Base-by-base conservation (phyloP, 202 grass and related monocot species). In the Digitaria exilis region DNA sequence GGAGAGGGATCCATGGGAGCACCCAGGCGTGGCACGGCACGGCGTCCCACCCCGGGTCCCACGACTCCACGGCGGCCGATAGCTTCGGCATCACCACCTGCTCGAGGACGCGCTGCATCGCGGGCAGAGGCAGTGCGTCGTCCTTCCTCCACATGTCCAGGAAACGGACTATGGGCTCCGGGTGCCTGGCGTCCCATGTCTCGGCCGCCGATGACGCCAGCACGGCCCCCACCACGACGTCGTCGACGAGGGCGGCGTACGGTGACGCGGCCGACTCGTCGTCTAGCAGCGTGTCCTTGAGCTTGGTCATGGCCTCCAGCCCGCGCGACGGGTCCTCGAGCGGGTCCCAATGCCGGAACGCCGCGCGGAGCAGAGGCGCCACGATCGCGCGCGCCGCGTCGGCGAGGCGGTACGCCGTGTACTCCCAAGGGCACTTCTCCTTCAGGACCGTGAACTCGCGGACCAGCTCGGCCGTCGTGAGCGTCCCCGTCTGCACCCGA, bases 11-110 rank as follows among this genome's bases (percentile, higher is more conserved):
- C 89, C 91, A 97, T 15, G 72, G 89, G 32, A 21, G 76, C 43
- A 97, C 66, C 87, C 85, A 88, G 2, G 45, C 82, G 72, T 94
- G 87, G 37, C 84, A 82, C 30, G 69, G 80, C 61, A 52, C 82
- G 1, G 37, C 9, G n/a, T 88, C 67, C 86, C 84, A 84, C 49
- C 72, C 72, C 9, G 89, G 89, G 65, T 91, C 76, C 94, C 91
- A 94, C n/a, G 66, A 50, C 44, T 82, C 87, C 13, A 90, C 79
- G 15, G 65, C 75, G 44, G 60, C 71, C 1, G 61, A 39, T 48
- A 97, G 82, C 80, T 80, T 86, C 13, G 91, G 89, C 85, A 92
- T 44, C 17, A 97, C 73, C 17, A 78, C 50, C 32, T 82, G 54
- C 21, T 83, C 85, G 19, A 94, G 76, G 41, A 92, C 64, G 6